Base-by-base conservation (phyloP, 2,329 filamentous ascomycete genomes). In the Parafenestella ontariensis region DNA sequence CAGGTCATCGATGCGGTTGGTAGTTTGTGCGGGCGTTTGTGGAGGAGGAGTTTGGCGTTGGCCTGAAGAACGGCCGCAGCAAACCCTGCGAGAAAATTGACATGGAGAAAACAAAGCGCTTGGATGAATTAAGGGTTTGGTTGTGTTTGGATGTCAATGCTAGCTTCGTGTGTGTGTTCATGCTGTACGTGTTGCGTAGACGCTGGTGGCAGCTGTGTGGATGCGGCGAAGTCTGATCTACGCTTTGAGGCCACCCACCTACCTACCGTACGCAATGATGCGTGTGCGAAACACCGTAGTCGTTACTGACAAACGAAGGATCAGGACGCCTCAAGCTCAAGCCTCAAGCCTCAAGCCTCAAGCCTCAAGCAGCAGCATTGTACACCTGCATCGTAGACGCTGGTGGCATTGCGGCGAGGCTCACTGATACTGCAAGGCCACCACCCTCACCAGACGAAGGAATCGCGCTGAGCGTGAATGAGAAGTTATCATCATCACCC, bases 1-100 rank as follows among this genome's bases (percentile, higher is more conserved):
- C 59, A 58, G 42, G 59, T 56, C 57, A 56, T 51, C 43, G 33
- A 54, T 54, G 56, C 52, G 47, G 52, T 48, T 3, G 13, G 28
- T 13, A n/a, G n/a, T 26, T 9, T 26, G 24, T 26, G 17, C 39
- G 21, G 3, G n/a, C 5, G 39, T 18, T 24, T 5, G 17, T 6
- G n/a, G n/a, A 13, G 39, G 39, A 3, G 3, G 20, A n/a, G n/a
- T n/a, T n/a, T n/a, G n/a, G n/a, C n/a, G n/a, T n/a, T n/a, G n/a
- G n/a, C n/a, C n/a, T n/a, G n/a, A n/a, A n/a, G n/a, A n/a, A n/a
- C n/a, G n/a, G n/a, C n/a, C n/a, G n/a, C n/a, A n/a, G n/a, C n/a
- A n/a, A n/a, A n/a, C n/a, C n/a, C n/a, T n/a, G n/a, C n/a, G n/a
- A n/a, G n/a, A n/a, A n/a, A n/a, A n/a, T n/a, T n/a, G n/a, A n/a